phyloP scores from a whole-genome alignment of 2,329 filamentous ascomycete species.

The Pseudogymnoascus sp. region DNA sequence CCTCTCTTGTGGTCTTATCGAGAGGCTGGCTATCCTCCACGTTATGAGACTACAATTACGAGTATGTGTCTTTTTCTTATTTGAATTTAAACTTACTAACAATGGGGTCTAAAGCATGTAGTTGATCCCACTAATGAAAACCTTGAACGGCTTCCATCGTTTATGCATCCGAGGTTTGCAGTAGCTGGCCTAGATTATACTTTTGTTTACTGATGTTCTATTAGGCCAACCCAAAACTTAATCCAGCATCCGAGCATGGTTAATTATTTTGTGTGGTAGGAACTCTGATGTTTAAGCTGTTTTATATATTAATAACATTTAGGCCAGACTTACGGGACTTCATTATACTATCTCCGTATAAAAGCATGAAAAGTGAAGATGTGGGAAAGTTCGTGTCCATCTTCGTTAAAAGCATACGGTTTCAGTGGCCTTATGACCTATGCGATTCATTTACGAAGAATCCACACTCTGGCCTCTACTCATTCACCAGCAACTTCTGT shows the following conservation, averaged over 20 bases:
- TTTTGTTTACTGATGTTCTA: background rate
- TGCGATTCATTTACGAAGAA: background rate
- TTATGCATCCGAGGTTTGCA: background rate
- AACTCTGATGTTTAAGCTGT: background rate
- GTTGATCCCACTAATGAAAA: background rate
- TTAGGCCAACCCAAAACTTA: background rate
- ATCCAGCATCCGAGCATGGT: background rate
- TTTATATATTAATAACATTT: background rate
- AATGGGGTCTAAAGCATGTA: background rate
- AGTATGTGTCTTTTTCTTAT: background rate
- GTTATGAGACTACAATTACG: slow-evolving; percentile 1
- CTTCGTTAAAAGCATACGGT: slow-evolving; percentile 2
- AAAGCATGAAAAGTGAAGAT: slow-evolving; percentile 3
- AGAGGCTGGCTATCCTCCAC: background rate
- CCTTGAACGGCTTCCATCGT: background rate
- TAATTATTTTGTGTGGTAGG: background rate
- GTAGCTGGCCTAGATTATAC: background rate
- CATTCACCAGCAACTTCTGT: background rate
- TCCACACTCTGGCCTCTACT: background rate
- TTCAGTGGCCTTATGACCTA: background rate
- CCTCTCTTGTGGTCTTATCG: background rate
- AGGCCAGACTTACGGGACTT: background rate
- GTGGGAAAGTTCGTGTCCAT: background rate
- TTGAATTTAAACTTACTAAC: background rate
- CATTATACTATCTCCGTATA: background rate